phyloP scores from a whole-genome alignment of 768 basidiomycete species.

The Xanthoconium stramineum region DNA sequence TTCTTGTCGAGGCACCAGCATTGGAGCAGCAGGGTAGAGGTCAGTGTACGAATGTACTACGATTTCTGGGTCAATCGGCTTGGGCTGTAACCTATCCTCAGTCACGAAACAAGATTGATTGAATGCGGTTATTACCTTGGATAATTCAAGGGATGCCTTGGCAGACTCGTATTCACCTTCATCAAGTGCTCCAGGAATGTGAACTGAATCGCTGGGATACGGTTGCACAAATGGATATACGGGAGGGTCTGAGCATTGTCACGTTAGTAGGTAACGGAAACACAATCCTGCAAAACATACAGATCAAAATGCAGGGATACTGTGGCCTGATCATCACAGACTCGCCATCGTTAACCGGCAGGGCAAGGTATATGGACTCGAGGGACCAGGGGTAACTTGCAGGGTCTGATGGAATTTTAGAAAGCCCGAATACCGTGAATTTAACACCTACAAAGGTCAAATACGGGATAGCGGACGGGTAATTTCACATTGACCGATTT shows the following conservation, averaged over 20 bases:
- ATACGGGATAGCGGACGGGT: conserved; percentile 17
- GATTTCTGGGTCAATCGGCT: neutral
- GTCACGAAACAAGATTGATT: neutral
- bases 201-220: conserved; percentile 3
- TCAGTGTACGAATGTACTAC: conserved; percentile 26
- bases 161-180: neutral
- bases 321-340: neutral
- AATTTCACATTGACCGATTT: conserved; percentile 14
- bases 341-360: neutral
- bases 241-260: conserved; percentile 5
- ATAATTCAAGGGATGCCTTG: conserved; percentile 1
- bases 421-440: neutral
- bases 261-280: neutral
- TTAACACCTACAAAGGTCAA: conserved; percentile 35
- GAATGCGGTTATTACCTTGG: conserved; percentile 10
- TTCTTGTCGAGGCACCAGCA: neutral
- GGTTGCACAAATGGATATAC: conserved; percentile 18
- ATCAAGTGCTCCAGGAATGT: conserved; percentile 7
- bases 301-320: conserved; percentile 25
- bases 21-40: conserved; percentile 15
- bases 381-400: conserved; percentile 30
- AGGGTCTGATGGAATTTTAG: conserved; percentile 7
- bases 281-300: conserved; percentile 15
- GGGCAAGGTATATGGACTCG: conserved; percentile 22
- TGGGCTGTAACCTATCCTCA: conserved; percentile 3